Conservation (phyloP, 2,329 filamentous ascomycete species). For the Ophiobolus disseminans region DNA sequence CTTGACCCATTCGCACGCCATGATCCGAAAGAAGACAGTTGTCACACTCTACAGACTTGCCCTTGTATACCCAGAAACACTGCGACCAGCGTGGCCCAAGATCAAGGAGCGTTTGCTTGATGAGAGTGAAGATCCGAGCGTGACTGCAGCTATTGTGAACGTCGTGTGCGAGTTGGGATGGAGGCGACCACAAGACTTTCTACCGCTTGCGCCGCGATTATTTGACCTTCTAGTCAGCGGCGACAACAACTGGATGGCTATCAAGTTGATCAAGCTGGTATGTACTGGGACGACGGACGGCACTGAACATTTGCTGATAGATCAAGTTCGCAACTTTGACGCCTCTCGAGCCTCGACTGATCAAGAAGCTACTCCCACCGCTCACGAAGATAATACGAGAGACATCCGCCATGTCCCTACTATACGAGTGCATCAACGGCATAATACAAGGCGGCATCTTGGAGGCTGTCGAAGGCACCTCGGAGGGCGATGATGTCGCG, state of each 20-base stretch:
- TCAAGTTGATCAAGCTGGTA: slow-evolving; percentile 97
- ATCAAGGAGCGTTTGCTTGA: slow-evolving; percentile 95
- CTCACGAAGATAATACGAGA: slow-evolving; percentile 92
- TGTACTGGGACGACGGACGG: slow-evolving; percentile 35
- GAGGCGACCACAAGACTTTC: slow-evolving; percentile 90
- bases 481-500: slow-evolving; percentile 89
- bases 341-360: slow-evolving; percentile 86
- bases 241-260: slow-evolving; percentile 99
- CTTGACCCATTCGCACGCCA: slow-evolving; percentile 82
- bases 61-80: slow-evolving; percentile 92
- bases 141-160: slow-evolving; percentile 95
- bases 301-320: slow-evolving; percentile 13
- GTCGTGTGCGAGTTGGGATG: slow-evolving; percentile 96
- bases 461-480: slow-evolving; percentile 77
- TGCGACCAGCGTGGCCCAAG: slow-evolving; percentile 93
- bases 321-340: slow-evolving; percentile 89
- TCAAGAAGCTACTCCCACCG: slow-evolving; percentile 89
- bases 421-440: slow-evolving; percentile 98
- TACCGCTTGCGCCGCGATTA: slow-evolving; percentile 86
- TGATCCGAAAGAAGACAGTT: slow-evolving; percentile 93
- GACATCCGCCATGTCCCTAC: slow-evolving; percentile 94
- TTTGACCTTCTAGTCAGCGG: slow-evolving; percentile 92
- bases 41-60: slow-evolving; percentile 93
- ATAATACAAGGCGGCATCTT: slow-evolving; percentile 97
- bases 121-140: slow-evolving; percentile 85